phyloP scores from a whole-genome alignment of 1,284 basidiomycete species.

The Cystobasidiaceae sp. region DNA sequence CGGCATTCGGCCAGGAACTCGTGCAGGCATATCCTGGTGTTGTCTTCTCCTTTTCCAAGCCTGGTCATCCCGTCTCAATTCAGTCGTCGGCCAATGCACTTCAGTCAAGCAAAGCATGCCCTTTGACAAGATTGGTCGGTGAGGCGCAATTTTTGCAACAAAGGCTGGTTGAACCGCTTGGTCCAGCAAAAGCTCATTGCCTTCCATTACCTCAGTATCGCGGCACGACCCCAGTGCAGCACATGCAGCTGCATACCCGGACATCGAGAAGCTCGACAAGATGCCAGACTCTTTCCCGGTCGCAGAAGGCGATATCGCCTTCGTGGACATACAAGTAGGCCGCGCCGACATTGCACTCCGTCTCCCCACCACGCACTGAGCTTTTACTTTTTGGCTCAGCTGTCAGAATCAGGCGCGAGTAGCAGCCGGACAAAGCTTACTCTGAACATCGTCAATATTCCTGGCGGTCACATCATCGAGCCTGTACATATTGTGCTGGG shows the following conservation, averaged over 20 bases:
- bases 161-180: neutral
- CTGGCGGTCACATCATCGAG: neutral
- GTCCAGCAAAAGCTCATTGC: no score
- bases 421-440: neutral
- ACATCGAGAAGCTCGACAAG: neutral
- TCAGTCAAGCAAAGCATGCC: no score
- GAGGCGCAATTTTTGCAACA: neutral
- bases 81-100: no score
- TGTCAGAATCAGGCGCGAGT: no score
- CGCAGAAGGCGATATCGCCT: conserved; percentile 8
- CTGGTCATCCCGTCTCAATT: no score
- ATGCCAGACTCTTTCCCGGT: neutral
- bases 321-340: conserved; percentile 7
- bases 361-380: no score
- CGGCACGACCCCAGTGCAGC: conserved; percentile 7
- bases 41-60: conserved; percentile 12
- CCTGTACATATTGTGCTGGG: conserved; percentile 12
- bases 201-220: no score
- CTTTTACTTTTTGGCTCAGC: no score
- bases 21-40: conserved; percentile 28
- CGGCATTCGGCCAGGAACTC: conserved; percentile 1
- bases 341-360: no score
- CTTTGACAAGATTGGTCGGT: neutral
- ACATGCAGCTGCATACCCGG: conserved; percentile 5
- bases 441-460: neutral